Evolutionary conservation across 139 green algal species (phyloP), one percentile per base, ranked within the genome.

Genomic region (Micromonas pusilla): DNA sequence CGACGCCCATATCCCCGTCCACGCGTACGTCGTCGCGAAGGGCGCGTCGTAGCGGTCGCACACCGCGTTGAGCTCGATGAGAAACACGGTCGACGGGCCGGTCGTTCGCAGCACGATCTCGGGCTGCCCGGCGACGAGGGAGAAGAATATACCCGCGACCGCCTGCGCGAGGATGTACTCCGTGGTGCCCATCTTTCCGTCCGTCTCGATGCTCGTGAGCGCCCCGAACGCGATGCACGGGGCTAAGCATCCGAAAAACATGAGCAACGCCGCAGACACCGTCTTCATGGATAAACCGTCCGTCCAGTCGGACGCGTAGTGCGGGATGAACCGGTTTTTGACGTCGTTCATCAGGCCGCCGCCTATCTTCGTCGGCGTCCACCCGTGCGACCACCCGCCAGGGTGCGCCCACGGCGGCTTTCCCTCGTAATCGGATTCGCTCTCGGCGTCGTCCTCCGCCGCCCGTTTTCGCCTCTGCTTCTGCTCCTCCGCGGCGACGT

Each of bases 201-300:
- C 25, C 1, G 68, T 75, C 20, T 60, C 20, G 4, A 62, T 62
- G 37, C 62, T 38, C 36, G 37, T 36, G 34, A 75, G 34, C 9
- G 34, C 68, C 38, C 68, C 68, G 2, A 75, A 75, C 37, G 68
- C 68, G 30, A 75, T 75, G 34, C 34, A 38, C 3, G 68, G 68
- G 20, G 34, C 68, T 31, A 75, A 26, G 37, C 68, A 75, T 5
- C 26, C 68, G 25, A 75, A 75, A 33, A 62, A 75, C 68, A 75
- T 75, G 37, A 62, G 62, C 68, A 75, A 26, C n/a, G 68, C 38
- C 68, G 68, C 68, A 6, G 20, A 62, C 30, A 75, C 30, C 9
- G 26, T 53, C 68, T 75, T 75, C 2, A 63, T 23, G 25, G 36
- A 9, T 1, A 75, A 2, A 21, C 37, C 68, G 30, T 75, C 68